Evolutionary conservation across 805 yeast genomes (phyloP), one percentile per base, ranked within the genome.

Genomic region (Spathaspora sp.): DNA sequence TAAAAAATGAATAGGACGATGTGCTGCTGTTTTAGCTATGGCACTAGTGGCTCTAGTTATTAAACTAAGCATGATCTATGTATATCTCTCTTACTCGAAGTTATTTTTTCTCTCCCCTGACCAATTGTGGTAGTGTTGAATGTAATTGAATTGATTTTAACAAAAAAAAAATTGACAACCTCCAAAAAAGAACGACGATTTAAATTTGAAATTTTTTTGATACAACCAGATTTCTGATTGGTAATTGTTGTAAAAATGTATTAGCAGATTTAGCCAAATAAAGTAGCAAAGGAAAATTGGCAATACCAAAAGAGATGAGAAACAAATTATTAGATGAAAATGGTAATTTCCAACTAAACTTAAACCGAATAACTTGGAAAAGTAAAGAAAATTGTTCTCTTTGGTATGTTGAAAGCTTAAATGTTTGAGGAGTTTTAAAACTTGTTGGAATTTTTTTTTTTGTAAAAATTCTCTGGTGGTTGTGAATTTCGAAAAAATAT

Each of bases 1-100:
- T 49, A 92, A 83, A 50, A 90, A 80, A 68, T 92, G 98, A 58
- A 93, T 89, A 16, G 99, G 99, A 63, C 85, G 80, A 53, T 81
- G 80, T 12, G 96, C 94, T 49, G 93, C 82, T 19, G 78, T 65
- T 52, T 72, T 73, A 45, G 88, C 86, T 49, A 83, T 60, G 43
- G 69, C 66, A 49, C 71, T 57, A 20, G 72, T 66, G 50, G 65
- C 64, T 55, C 60, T 59, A 52, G 68, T 67, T 55, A 70, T 56
- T 45, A 59, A 55, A 50, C 61, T 56, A 55, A 68, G 66, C 74
- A 70, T 69, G 29, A 26, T 50, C n/a, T 11, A 14, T 19, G 17
- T 38, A 38, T 38, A 16, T 23, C 26, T 23, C 3, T 23, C 19
- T 38, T 10, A 11, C 11, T 29, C 14, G 32, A 5, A 9, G 11